Evolutionary conservation across 2,329 filamentous ascomycete species (phyloP).

Genomic region (Aureobasidium namibiae): DNA sequence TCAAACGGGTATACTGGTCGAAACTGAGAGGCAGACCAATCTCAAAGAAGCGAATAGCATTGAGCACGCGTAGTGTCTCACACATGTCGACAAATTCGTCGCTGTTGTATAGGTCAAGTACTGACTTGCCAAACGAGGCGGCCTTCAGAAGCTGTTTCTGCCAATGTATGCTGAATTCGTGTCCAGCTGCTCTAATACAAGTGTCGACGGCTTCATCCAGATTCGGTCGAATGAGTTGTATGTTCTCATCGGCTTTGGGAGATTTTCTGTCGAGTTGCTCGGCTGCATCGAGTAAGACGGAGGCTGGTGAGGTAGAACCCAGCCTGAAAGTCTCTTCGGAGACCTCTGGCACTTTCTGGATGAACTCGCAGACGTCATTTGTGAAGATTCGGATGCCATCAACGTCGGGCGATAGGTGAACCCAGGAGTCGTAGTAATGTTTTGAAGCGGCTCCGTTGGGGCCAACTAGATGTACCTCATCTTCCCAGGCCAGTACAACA

Average conservation of each 20-base stretch:
- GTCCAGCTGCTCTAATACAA: conserved; percentile 85
- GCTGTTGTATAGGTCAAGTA: conserved; percentile 93
- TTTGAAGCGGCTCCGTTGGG: conserved; percentile 66
- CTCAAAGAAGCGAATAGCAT: conserved; percentile 85
- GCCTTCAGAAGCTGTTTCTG: conserved; percentile 95
- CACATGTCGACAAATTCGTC: conserved; percentile 99
- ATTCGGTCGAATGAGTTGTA: conserved; percentile 81
- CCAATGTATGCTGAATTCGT: conserved; percentile 85
- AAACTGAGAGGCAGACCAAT: conserved; percentile 85
- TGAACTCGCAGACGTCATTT: conserved; percentile 90
- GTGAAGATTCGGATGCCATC: conserved; percentile 88
- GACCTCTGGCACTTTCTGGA: conserved; percentile 76
- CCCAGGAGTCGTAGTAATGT: conserved; percentile 77
- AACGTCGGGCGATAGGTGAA: conserved; percentile 78
- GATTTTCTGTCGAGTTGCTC: conserved; percentile 87
- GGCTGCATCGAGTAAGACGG: conserved; percentile 87
- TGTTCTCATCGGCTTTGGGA: conserved; percentile 94
- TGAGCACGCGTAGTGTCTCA: conserved; percentile 83
- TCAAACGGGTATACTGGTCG: conserved; percentile 86
- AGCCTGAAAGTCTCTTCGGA: conserved; percentile 77
- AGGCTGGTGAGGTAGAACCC: conserved; percentile 79
- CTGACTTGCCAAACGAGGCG: conserved; percentile 94
- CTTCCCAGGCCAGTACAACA: conserved; percentile 90
- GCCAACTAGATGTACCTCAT: conserved; percentile 90
- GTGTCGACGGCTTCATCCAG: conserved; percentile 89